Conservation (phyloP, 768 basidiomycete genomes). For the Mycena epipterygia region DNA sequence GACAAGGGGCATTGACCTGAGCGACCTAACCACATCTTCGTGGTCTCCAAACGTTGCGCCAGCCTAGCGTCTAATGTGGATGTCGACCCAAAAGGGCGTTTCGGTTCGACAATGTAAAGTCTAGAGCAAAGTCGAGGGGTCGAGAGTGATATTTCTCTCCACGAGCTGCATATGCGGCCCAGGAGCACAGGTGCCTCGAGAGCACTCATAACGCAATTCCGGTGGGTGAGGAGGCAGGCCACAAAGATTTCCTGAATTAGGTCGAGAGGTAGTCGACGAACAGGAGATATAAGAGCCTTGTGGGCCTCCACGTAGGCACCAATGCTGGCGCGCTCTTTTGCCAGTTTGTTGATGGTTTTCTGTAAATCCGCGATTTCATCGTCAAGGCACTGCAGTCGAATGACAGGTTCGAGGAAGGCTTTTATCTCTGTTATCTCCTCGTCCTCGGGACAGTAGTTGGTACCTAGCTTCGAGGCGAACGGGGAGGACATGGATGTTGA, state of each 20-base stretch:
- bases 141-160: slow-evolving; percentile 36
- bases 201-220: slow-evolving; percentile 35
- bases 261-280: slow-evolving; percentile 42
- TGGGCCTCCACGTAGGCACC: slow-evolving; percentile 35
- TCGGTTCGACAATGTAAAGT: slow-evolving; percentile 15
- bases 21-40: slow-evolving; percentile 20
- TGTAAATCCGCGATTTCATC: slow-evolving; percentile 18
- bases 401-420: not conserved
- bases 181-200: slow-evolving; percentile 41
- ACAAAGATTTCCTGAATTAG: slow-evolving; percentile 44
- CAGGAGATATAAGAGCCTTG: slow-evolving; percentile 39
- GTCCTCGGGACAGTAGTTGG: slow-evolving; percentile 17
- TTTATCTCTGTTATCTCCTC: not conserved
- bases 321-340: slow-evolving; percentile 2
- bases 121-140: slow-evolving; percentile 43
- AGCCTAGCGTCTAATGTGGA: not conserved
- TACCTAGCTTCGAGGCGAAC: slow-evolving; percentile 5
- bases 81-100: too few relatives aligned
- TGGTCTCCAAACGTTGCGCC: slow-evolving; percentile 3
- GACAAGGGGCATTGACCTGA: slow-evolving; percentile 16
- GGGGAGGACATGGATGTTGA: not conserved
- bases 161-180: slow-evolving; percentile 42
- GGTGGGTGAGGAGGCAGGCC: slow-evolving; percentile 38
- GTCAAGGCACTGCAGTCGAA: not conserved
- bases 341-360: slow-evolving; percentile 15